Percentiles rank a stretch among this genome's conserved stretches.
phyloP scores from a whole-genome alignment of 345 rosid species.

The Leavenworthia alabamica region DNA sequence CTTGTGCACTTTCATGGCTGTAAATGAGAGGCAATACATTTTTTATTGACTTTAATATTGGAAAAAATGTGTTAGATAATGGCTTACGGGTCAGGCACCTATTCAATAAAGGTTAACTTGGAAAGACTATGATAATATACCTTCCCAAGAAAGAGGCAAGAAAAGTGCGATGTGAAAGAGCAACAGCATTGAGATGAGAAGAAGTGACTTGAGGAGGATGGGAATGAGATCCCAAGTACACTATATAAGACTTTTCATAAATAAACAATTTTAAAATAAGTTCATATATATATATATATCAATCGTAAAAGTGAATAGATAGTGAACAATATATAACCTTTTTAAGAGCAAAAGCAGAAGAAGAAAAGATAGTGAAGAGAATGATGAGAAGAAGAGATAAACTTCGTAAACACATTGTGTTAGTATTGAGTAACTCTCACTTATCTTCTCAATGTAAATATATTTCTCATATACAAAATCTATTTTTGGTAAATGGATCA shows the following conservation, averaged over 20 bases:
- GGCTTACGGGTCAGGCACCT: background rate
- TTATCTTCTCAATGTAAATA: background rate
- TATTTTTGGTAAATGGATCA: constrained; percentile 13
- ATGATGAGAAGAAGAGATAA: constrained; percentile 8
- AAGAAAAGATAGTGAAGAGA: constrained; percentile 21
- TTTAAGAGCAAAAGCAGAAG: constrained; percentile 39
- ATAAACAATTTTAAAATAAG: background rate
- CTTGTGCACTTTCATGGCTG: constrained; percentile 47
- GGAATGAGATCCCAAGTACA: constrained; percentile 67
- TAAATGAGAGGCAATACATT: background rate
- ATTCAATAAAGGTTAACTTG: background rate
- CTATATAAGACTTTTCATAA: constrained; percentile 43
- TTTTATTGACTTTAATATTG: background rate
- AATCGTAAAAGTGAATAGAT: background rate
- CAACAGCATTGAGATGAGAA: constrained; percentile 33
- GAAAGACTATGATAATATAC: constrained; percentile 13
- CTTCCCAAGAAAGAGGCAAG: constrained; percentile 52
- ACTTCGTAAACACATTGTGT: constrained; percentile 22
- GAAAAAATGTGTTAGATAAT: background rate
- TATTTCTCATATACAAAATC: constrained; percentile 8
- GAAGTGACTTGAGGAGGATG: constrained; percentile 35
- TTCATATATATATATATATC: too few relatives aligned
- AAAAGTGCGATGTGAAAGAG: constrained; percentile 41
- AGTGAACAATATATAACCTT: constrained; percentile 19
- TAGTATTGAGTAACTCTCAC: background rate